Evolutionary conservation across 768 basidiomycete genomes (phyloP), one percentile per base, ranked within the genome.

Genomic region (Lactarius indigo): DNA sequence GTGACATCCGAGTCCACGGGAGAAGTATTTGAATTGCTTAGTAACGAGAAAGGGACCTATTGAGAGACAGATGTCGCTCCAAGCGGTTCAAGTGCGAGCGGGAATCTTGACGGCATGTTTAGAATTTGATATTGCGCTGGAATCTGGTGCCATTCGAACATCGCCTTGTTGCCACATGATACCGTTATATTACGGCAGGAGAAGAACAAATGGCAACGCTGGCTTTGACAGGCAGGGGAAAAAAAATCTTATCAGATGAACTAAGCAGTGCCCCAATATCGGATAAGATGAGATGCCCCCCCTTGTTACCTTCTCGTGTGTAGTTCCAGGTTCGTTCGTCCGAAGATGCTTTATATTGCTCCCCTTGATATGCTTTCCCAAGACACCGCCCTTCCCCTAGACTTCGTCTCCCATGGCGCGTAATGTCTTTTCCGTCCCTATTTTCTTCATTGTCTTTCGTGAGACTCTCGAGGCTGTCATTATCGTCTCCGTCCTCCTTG

Each of bases 381-480:
- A 52, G 64, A 37, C 37, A 10, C 52, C 10, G 20, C 37, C 56
- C 30, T 54, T 59, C 44, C 54, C 30, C 55, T 42, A 31, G 30
- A n/a, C 62, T 52, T 52, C 55, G 30, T 57, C 66, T 64, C 70
- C 70, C 64, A 93, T 94, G 92, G 79, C 83, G 20, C 83, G 83
- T 68, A 84, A 87, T 73, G 79, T 95, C 63, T 97, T 97, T 79
- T 92, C 91, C 65, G 84, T 96, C 64, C 87, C 94, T 73, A 94
- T 98, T 71, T 97, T 95, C 82, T 94, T 98, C 84, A 94, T 97
- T 79, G 87, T 96, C 79, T 94, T 96, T 77, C 86, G 95, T 74
- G 95, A 97, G 84, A 91, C 93, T 5, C 84, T 97, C 69, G 95
- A 97, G 81, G 91, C 94, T 5, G 87, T 87, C 52, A 90, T 98